Evolutionary conservation across 1,284 basidiomycete species (phyloP).

Genomic region (Vanrija sp.): DNA sequence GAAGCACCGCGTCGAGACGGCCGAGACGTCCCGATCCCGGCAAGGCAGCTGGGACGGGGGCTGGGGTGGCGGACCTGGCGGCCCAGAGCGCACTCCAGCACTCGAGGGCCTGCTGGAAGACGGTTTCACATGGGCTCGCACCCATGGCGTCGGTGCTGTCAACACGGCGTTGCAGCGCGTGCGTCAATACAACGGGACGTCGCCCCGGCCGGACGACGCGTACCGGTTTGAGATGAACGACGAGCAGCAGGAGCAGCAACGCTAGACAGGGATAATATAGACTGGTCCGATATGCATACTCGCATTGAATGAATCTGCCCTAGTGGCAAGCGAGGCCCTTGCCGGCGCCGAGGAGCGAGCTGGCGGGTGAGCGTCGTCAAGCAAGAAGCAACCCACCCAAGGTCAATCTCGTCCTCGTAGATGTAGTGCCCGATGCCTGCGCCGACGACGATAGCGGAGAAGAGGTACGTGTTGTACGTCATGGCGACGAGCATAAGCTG

Average conservation of each 20-base stretch:
- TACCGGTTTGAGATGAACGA: conserved; percentile 5
- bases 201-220: not conserved
- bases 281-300: no score
- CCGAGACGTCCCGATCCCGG: not conserved
- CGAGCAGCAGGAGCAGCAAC: no score
- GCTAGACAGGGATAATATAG: not conserved
- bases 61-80: conserved; percentile 1
- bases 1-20: conserved; percentile 21
- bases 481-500: conserved; percentile 52
- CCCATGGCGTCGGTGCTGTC: conserved; percentile 12
- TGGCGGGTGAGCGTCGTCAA: no score
- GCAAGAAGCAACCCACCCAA: conserved; percentile 25
- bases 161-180: conserved; percentile 17
- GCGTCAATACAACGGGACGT: not conserved
- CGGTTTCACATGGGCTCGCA: conserved; percentile 16
- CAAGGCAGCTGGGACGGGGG: not conserved
- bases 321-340: no score
- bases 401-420: conserved; percentile 46
- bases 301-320: no score
- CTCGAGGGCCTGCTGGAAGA: conserved; percentile 17
- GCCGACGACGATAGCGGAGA: conserved; percentile 46
- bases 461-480: conserved; percentile 50
- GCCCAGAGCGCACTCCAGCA: not conserved
- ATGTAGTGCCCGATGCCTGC: conserved; percentile 46
- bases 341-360: no score